phyloP scores from a whole-genome alignment of 1,284 basidiomycete species.

The Sphagnurus paluster region DNA sequence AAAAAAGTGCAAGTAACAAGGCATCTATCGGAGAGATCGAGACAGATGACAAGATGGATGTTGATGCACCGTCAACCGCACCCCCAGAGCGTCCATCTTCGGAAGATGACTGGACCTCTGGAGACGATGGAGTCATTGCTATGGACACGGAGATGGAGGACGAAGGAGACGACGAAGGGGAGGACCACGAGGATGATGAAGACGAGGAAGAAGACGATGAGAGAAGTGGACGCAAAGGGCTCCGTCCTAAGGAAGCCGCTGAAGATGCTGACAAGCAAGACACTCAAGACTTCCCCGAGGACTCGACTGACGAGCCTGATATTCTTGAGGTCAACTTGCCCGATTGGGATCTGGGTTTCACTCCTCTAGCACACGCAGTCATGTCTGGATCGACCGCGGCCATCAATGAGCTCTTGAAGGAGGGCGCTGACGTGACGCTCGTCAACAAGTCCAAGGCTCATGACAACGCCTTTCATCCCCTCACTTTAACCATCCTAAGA shows the following conservation, averaged over 20 bases:
- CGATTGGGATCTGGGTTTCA: conserved; percentile 60
- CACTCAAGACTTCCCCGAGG: conserved; percentile 43
- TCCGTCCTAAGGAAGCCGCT: conserved; percentile 22
- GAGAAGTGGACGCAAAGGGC: conserved; percentile 25
- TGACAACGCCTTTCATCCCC: conserved; percentile 39
- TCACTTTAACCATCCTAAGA: conserved; percentile 48
- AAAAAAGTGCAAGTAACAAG: conserved; percentile 43
- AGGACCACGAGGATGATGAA: conserved; percentile 32
- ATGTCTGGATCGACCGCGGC: conserved; percentile 43
- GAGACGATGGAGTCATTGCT: conserved; percentile 35
- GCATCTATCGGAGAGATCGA: conserved; percentile 32
- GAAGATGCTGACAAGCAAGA: conserved; percentile 17
- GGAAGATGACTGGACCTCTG: conserved; percentile 48
- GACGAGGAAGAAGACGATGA: conserved; percentile 32
- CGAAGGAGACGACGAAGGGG: conserved; percentile 26
- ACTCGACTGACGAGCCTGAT: conserved; percentile 48
- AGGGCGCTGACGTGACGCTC: conserved; percentile 43
- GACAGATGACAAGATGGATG: conserved; percentile 27
- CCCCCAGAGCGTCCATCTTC: conserved; percentile 39
- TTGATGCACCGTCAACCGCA: conserved; percentile 17
- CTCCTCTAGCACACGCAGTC: conserved; percentile 53
- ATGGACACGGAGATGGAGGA: conserved; percentile 29
- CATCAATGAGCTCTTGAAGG: conserved; percentile 46
- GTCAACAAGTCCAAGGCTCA: conserved; percentile 28
- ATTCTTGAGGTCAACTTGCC: conserved; percentile 50